Evolutionary conservation across 495 filamentous ascomycete genomes (phyloP), one percentile per base, ranked within the genome.

Genomic region (Pseudoneurospora amorphoporcata): DNA sequence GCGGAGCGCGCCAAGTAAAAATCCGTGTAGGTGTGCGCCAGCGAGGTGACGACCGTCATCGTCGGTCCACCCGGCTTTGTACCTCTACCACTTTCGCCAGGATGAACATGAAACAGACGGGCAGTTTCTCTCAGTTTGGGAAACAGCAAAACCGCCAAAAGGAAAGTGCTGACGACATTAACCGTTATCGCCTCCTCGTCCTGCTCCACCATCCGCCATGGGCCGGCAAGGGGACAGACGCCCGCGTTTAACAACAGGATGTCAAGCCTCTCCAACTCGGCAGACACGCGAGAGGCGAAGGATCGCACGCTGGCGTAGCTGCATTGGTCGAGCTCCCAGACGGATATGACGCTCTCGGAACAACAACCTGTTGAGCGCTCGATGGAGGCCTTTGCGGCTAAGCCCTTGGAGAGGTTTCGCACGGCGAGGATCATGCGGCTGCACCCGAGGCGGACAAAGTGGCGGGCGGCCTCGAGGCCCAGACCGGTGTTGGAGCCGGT

Each of bases 401-500:
- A 76, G 39, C 85, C 85, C 32, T 80, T 81, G 1, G 74, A 71
- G 7, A 77, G 16, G 71, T 78, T 81, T 7, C 86, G 83, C n/a
- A 86, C 84, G 14, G 79, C 86, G 4, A 88, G 76, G 58, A 88
- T 86, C 12, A 89, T 76, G 19, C 80, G 79, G 42, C 74, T 72
- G 8, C 84, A 79, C 68, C 80, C 81, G 45, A 86, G 81, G 0
- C 77, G 76, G 43, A 80, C 83, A 40, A 84, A 78, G 71, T 86
- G 82, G 7, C 79, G 80, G 2, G 83, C 82, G 5, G 84, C 83
- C 76, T 88, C 86, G 38, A 86, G 79, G 23, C 88, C 87, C 1
- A 89, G 75, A 37, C 88, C 88, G 4, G 79, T 80, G 70, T 87
- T 88, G 35, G 82, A 79, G 47, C 87, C 87, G 0, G 87, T 90